Evolutionary conservation across 805 yeast species (phyloP), one percentile per base, ranked within the genome.

Genomic region (Pichia nanzhaoensis): DNA sequence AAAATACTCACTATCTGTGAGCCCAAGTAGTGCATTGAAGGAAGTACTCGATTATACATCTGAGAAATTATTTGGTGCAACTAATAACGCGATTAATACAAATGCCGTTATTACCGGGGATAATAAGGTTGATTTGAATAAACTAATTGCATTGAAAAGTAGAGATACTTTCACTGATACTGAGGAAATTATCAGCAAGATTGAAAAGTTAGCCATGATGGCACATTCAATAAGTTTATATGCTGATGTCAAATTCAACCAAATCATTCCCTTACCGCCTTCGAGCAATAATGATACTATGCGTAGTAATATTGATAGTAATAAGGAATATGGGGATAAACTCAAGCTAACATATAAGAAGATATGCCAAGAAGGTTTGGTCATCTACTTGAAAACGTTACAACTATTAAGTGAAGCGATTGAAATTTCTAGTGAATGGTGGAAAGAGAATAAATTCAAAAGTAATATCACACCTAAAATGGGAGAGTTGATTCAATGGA

Each of bases 191-290:
- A 61, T 74, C 6, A 53, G 58, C 22, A 69, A 72, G 45, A 68
- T 90, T 48, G 96, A 89, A 60, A 70, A 79, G 1, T 66, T 88
- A 37, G 88, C 95, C 2, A 88, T 96, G 1, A 89, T 88, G 66
- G 88, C 96, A 0, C 93, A 89, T 58, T 95, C 95, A 0, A 80
- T 93, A 18, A 80, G 82, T 51, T 70, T 88, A 28, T 89, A 83
- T 68, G 98, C 97, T 0, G 96, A 89, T 53, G 89, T 88, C 22
- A 93, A 93, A 63, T 87, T 82, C 56, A 73, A 83, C 35, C 97
- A 91, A 66, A 69, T 90, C 54, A 77, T 84, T 32, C 96, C 96
- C 9, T 69, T 80, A 21, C 83, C 87, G 1, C 82, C 82, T 0
- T 75, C 79, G 1, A 63, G 30, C 3, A 33, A 30, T 12, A 41